Conservation (phyloP, 345 rosid genomes). For the Murraya koenigii region DNA sequence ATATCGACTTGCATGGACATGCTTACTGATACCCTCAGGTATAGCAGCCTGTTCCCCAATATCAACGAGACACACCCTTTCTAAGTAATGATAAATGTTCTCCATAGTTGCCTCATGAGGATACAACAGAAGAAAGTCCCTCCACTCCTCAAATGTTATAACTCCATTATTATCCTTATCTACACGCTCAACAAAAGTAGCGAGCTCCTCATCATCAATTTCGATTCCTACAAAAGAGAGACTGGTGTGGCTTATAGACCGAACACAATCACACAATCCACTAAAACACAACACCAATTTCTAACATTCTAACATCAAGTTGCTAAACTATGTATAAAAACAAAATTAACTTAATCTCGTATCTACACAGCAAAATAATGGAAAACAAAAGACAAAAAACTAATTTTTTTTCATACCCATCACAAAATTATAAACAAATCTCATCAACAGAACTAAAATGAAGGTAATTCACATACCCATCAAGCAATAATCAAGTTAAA, state of each 20-base stretch:
- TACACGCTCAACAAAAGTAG: conserved; percentile 85
- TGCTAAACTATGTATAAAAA: not conserved
- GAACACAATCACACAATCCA: conserved; percentile 33
- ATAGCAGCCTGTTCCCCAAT: conserved; percentile 88
- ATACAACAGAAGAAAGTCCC: conserved; percentile 83
- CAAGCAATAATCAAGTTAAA: conserved; percentile 13
- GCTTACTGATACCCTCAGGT: conserved; percentile 82
- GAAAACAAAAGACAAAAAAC: not conserved
- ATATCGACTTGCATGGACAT: conserved; percentile 68
- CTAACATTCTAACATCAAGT: not conserved
- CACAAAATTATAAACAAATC: not conserved
- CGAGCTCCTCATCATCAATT: conserved; percentile 86
- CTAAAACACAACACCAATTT: not conserved
- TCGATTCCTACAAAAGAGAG: conserved; percentile 60
- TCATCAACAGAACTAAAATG: not conserved
- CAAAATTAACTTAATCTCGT: not conserved
- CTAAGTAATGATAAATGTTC: conserved; percentile 83
- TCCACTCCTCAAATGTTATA: conserved; percentile 92
- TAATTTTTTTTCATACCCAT: not conserved
- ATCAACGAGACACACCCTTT: conserved; percentile 84
- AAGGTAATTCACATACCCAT: not conserved
- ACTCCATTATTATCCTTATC: conserved; percentile 90
- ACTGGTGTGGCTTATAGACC: conserved; percentile 56
- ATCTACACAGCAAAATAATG: not conserved
- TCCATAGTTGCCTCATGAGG: conserved; percentile 97